Evolutionary conservation across 108 stramenopile species (phyloP), one percentile per base, ranked within the genome.

Genomic region (Aureococcus anophagefferens): DNA sequence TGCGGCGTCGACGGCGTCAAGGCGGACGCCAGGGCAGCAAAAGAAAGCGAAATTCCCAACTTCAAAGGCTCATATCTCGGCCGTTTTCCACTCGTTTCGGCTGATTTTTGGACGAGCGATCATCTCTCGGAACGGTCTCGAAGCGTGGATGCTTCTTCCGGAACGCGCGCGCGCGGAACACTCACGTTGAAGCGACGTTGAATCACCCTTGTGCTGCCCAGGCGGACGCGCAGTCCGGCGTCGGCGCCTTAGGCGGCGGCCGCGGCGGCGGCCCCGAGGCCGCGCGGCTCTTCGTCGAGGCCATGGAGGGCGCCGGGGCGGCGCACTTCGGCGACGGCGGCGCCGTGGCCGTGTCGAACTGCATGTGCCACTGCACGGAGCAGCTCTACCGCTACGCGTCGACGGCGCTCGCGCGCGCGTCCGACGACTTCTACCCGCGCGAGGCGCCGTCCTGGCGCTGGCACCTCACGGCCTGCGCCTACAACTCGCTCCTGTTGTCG

Each of bases 361-460:
- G 88, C 77, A 89, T 89, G 88, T 87, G 88, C 70, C 88, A 89
- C 68, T 83, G 79, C 0, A 83, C 86, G 0, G 78, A 84, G 63
- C 77, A 87, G 46, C 71, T 87, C 17, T 83, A 81, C 46, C 77
- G 76, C 0, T 79, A 81, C 74, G 68, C 71, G 33, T 63, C 51
- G 18, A 78, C 82, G 35, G 64, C 85, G 29, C 66, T 86, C 3
- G 78, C 76, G 4, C 64, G 85, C 5, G 82, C 82, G 33, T 81
- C 81, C 14, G 88, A 87, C 70, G 88, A 89, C 65, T 87, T 86
- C 62, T 89, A 83, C 46, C 88, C 88, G 5, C 64, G 51, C 16
- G 72, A 85, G 4, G 72, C 85, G 29, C 71, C 75, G 40, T 80
- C 79, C 31, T 84, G 87, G 71, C 78, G 80, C 25, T 79, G 77